Conservation (phyloP, 495 filamentous ascomycete species). For the Peziza echinospora region DNA sequence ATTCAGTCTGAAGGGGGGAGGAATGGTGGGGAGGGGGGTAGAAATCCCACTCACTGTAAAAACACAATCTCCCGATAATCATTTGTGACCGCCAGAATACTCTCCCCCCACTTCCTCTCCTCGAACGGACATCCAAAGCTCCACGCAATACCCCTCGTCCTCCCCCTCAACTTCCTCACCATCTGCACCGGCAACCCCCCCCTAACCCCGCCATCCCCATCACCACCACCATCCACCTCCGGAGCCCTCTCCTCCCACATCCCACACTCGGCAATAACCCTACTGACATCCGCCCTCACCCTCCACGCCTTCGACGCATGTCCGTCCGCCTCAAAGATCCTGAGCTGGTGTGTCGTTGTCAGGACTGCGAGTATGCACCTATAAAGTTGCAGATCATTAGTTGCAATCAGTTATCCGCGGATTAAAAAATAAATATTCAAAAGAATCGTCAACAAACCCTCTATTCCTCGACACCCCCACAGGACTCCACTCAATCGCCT, state of each 20-base stretch:
- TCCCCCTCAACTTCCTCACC: too few relatives aligned
- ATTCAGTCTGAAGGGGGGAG: too few relatives aligned
- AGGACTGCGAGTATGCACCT: conserved; percentile 31
- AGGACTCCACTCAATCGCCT: conserved; percentile 37
- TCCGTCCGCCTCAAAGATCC: conserved; percentile 16
- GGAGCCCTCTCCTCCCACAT: too few relatives aligned
- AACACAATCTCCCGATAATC: conserved; percentile 25
- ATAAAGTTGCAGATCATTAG: neutral
- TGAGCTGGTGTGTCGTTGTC: conserved; percentile 30
- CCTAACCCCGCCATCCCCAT: too few relatives aligned
- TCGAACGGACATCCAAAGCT: conserved; percentile 10
- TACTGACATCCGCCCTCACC: conserved; percentile 18
- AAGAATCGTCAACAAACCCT: conserved; percentile 28
- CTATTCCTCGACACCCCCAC: conserved; percentile 35
- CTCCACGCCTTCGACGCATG: conserved; percentile 16
- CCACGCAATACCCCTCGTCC: conserved; percentile 21
- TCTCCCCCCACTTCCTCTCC: conserved; percentile 8
- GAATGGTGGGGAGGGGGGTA: too few relatives aligned
- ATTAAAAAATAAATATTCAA: too few relatives aligned
- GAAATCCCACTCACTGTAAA: conserved; percentile 10
- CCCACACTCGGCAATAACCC: conserved; percentile 10
- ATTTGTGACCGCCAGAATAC: conserved; percentile 24
- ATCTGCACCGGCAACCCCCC: too few relatives aligned
- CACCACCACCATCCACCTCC: too few relatives aligned
- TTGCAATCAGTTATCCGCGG: too few relatives aligned